Conservation (phyloP, 495 filamentous ascomycete species). For the Penicillium ochrochloron region DNA sequence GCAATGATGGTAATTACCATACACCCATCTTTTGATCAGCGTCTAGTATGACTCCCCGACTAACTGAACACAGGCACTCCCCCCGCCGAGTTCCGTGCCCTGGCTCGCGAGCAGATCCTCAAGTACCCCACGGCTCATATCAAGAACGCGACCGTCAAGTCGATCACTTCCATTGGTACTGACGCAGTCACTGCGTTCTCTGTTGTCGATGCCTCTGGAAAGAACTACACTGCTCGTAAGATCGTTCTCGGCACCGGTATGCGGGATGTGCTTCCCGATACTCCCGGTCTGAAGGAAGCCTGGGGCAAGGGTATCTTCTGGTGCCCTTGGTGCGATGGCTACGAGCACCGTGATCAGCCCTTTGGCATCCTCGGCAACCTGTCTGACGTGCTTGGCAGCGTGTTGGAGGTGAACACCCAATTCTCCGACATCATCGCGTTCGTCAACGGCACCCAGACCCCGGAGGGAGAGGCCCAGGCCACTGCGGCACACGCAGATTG, state of each 20-base stretch:
- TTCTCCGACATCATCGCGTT: slow-evolving; percentile 50
- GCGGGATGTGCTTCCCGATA: slow-evolving; percentile 55
- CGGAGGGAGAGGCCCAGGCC: slow-evolving; percentile 40
- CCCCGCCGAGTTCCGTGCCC: slow-evolving; percentile 54
- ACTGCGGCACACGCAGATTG: slow-evolving; percentile 47
- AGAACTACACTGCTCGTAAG: slow-evolving; percentile 50
- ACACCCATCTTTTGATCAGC: not conserved
- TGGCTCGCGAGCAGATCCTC: slow-evolving; percentile 56
- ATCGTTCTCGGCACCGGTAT: slow-evolving; percentile 61
- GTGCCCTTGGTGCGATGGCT: slow-evolving; percentile 67
- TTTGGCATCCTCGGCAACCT: slow-evolving; percentile 56
- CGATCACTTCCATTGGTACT: slow-evolving; percentile 40
- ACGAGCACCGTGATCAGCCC: slow-evolving; percentile 60
- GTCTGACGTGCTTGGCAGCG: slow-evolving; percentile 44
- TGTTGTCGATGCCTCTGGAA: slow-evolving; percentile 39
- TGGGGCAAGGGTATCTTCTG: slow-evolving; percentile 64
- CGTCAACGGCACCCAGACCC: slow-evolving; percentile 59
- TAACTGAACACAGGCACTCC: slow-evolving; percentile 46
- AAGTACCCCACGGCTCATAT: slow-evolving; percentile 53
- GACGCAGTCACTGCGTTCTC: slow-evolving; percentile 48
- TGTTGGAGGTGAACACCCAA: slow-evolving; percentile 55
- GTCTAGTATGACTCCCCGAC: not conserved
- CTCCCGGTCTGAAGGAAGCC: slow-evolving; percentile 53
- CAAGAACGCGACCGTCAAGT: slow-evolving; percentile 55
- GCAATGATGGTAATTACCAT: slow-evolving; percentile 53